phyloP scores from a whole-genome alignment of 2,329 filamentous ascomycete genomes.

The Purpureocillium takamizusanense region DNA sequence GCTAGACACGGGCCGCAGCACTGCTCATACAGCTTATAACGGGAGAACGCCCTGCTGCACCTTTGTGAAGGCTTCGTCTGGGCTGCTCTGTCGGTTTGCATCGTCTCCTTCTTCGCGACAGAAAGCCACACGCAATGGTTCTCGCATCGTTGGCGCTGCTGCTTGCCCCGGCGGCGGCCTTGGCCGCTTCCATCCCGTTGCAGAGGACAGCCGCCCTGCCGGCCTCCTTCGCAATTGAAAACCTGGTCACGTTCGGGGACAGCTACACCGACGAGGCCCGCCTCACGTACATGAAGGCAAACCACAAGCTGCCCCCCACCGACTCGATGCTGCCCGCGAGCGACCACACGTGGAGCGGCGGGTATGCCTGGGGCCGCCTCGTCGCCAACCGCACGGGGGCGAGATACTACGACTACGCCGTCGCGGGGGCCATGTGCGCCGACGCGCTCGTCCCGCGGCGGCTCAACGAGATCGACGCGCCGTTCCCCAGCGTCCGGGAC shows the following conservation, averaged over 20 bases:
- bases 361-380: slow-evolving; percentile 60
- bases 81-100: too few relatives aligned
- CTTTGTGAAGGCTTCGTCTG: too few relatives aligned
- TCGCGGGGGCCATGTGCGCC: slow-evolving; percentile 63
- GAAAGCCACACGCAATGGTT: too few relatives aligned
- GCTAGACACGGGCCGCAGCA: too few relatives aligned
- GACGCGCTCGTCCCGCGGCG: slow-evolving; percentile 55
- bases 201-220: too few relatives aligned
- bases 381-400: slow-evolving; percentile 50
- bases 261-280: slow-evolving; percentile 70
- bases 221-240: slow-evolving; percentile 21
- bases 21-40: too few relatives aligned
- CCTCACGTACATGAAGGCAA: slow-evolving; percentile 52
- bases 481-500: slow-evolving; percentile 54
- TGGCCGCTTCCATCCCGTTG: too few relatives aligned
- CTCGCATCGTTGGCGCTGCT: too few relatives aligned
- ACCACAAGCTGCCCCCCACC: slow-evolving; percentile 52
- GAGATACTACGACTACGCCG: slow-evolving; percentile 59
- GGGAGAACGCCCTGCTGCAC: too few relatives aligned
- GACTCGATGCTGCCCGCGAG: slow-evolving; percentile 38
- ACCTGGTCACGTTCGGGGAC: slow-evolving; percentile 63
- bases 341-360: slow-evolving; percentile 52
- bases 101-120: too few relatives aligned
- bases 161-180: too few relatives aligned
- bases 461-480: slow-evolving; percentile 36